These are phyloP conservation scores for Colletotrichum liriopes DNA, from an alignment of 2,329 filamentous ascomycete genomes.

Conservation along the genomic window DNA sequence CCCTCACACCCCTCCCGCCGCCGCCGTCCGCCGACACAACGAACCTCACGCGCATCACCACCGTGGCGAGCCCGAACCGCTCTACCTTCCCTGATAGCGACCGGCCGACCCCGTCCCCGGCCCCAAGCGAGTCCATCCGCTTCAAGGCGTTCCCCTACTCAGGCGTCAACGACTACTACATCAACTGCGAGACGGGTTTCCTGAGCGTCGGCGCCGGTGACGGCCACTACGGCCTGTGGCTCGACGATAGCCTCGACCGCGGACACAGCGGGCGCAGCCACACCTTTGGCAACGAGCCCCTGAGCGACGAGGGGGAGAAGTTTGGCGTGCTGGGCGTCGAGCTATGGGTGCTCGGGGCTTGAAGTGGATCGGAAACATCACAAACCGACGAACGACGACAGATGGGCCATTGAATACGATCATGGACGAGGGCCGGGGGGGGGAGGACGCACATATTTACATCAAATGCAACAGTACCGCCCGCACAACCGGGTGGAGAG, in stretches of 20 bases:
- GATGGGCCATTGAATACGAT: background rate
- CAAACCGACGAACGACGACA: background rate
- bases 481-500: background rate
- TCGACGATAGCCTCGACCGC: conserved; percentile 87
- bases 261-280: conserved; percentile 88
- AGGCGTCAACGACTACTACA: conserved; percentile 96
- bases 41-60: conserved; percentile 61
- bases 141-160: conserved; percentile 99
- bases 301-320: conserved; percentile 93
- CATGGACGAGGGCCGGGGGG: background rate
- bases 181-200: conserved; percentile 90
- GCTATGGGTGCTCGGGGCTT: conserved; percentile 87
- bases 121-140: conserved; percentile 81
- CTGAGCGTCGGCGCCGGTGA: conserved; percentile 90
- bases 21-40: conserved; percentile 68
- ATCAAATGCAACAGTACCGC: background rate
- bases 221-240: conserved; percentile 93
- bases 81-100: conserved; percentile 42
- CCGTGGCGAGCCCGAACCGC: conserved; percentile 50
- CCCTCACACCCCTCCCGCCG: conserved; percentile 67
- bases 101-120: conserved; percentile 54
- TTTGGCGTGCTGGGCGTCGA: conserved; percentile 94
- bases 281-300: conserved; percentile 94
- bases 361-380: conserved; percentile 7
- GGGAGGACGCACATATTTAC: background rate